Percentiles rank a stretch among this genome's conserved stretches.
These are phyloP conservation scores for Mycena albidolilacea DNA, from an alignment of 768 basidiomycete genomes.

Conservation along the genomic window DNA sequence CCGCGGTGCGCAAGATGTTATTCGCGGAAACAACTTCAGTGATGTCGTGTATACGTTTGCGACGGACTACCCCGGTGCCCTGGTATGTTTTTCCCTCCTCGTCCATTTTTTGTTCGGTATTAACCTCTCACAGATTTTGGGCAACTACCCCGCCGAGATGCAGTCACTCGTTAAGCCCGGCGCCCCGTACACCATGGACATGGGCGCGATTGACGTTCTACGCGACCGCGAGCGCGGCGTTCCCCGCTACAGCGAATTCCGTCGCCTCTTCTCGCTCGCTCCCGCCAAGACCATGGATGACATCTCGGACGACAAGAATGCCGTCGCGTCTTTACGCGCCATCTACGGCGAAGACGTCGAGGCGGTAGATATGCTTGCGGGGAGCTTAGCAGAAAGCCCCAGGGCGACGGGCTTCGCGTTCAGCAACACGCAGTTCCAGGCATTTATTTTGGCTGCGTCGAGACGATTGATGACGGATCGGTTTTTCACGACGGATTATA, in stretches of 20 bases:
- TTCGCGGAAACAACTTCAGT: slow-evolving; percentile 30
- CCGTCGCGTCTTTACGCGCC: slow-evolving; percentile 20
- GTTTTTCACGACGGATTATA: slow-evolving; percentile 38
- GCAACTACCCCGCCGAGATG: slow-evolving; percentile 32
- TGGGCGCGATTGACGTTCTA: slow-evolving; percentile 33
- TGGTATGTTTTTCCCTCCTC: not conserved
- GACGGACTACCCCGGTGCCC: slow-evolving; percentile 29
- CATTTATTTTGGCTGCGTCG: slow-evolving; percentile 36
- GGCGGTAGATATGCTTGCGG: slow-evolving; percentile 30
- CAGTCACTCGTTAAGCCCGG: slow-evolving; percentile 27
- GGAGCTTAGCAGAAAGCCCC: slow-evolving; percentile 31
- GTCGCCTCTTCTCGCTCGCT: slow-evolving; percentile 32
- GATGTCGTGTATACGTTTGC: slow-evolving; percentile 38
- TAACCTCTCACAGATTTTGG: slow-evolving; percentile 9
- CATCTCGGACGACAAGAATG: slow-evolving; percentile 22
- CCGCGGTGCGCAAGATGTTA: slow-evolving; percentile 24
- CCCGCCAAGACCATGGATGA: slow-evolving; percentile 29
- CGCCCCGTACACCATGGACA: slow-evolving; percentile 23
- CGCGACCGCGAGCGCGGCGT: slow-evolving; percentile 38
- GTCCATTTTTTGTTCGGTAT: not conserved
- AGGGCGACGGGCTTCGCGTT: slow-evolving; percentile 34
- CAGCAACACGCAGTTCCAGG: slow-evolving; percentile 38
- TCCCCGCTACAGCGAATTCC: slow-evolving; percentile 36
- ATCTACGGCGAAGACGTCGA: slow-evolving; percentile 34
- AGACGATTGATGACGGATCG: slow-evolving; percentile 34